Evolutionary conservation across 2,329 filamentous ascomycete genomes (phyloP).

Genomic region (Mycocentrospora acerina): DNA sequence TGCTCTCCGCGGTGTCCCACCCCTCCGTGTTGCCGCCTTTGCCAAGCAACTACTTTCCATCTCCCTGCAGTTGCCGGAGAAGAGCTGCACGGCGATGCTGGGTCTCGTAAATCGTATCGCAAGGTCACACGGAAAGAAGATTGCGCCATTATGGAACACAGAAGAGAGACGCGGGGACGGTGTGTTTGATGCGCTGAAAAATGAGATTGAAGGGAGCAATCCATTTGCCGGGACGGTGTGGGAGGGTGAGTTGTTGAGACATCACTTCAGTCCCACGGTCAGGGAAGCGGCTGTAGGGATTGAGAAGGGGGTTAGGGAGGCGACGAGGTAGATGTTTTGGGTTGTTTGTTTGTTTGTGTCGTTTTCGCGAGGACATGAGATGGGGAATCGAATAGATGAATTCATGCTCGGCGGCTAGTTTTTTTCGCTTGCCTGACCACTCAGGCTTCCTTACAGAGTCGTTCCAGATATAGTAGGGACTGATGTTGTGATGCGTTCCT

Average conservation of each 20-base stretch:
- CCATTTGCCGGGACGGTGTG: constrained; percentile 88
- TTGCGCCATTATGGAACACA: constrained; percentile 87
- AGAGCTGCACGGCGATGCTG: constrained; percentile 78
- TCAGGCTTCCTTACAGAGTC: too few species aligned
- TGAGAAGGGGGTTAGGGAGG: constrained; percentile 37
- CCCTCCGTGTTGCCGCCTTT: constrained; percentile 85
- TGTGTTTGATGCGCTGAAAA: constrained; percentile 70
- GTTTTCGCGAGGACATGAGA: too few species aligned
- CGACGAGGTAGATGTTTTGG: constrained; percentile 16
- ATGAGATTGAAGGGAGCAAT: constrained; percentile 80
- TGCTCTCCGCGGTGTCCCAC: constrained; percentile 73
- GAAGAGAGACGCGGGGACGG: constrained; percentile 93
- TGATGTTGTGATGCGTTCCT: too few species aligned
- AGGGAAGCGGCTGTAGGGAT: constrained; percentile 63
- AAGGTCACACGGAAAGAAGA: constrained; percentile 78
- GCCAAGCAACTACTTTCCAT: constrained; percentile 84
- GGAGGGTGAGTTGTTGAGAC: constrained; percentile 85
- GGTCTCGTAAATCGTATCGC: constrained; percentile 76
- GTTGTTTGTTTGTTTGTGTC: too few species aligned
- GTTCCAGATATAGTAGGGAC: too few species aligned
- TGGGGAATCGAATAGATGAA: too few species aligned
- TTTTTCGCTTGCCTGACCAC: too few species aligned
- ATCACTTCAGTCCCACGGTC: constrained; percentile 85
- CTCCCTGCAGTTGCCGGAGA: constrained; percentile 85
- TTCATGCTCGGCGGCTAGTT: too few species aligned